Evolutionary conservation across 345 rosid genomes (phyloP).

Genomic region (Iberis pinnata): DNA sequence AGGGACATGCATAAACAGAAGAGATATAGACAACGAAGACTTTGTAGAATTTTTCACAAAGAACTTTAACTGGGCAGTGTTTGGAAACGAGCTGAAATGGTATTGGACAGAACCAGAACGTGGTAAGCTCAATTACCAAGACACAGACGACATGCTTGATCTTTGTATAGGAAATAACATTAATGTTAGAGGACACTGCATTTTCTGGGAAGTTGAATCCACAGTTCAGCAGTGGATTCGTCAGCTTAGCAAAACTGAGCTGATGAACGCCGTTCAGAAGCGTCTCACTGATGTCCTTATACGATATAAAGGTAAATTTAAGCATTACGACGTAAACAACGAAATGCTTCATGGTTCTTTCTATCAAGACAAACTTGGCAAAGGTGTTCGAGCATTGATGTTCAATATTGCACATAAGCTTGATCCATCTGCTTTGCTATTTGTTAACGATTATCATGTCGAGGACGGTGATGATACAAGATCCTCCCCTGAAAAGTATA

Average conservation of each 20-base stretch:
- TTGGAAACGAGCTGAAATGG: constrained; percentile 92
- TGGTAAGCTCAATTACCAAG: constrained; percentile 68
- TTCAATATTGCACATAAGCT: constrained; percentile 64
- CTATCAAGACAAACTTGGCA: constrained; percentile 59
- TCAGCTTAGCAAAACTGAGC: constrained; percentile 31
- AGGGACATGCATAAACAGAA: constrained; percentile 77
- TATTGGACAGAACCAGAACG: constrained; percentile 76
- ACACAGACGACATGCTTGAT: constrained; percentile 77
- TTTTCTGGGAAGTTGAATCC: constrained; percentile 50
- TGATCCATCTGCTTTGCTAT: constrained; percentile 61
- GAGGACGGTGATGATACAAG: constrained; percentile 68
- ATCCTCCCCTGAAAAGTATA: constrained; percentile 68
- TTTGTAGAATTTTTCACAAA: constrained; percentile 59
- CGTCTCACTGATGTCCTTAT: constrained; percentile 37
- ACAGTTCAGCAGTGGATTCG: constrained; percentile 43
- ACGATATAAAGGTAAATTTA: constrained; percentile 65
- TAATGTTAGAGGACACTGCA: constrained; percentile 46
- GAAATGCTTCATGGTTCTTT: constrained; percentile 70
- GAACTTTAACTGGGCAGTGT: constrained; percentile 84
- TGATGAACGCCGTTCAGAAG: constrained; percentile 37
- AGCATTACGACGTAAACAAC: constrained; percentile 63
- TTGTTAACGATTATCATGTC: constrained; percentile 82
- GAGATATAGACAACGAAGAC: constrained; percentile 74
- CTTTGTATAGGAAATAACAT: constrained; percentile 54
- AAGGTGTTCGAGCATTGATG: constrained; percentile 56